These are phyloP conservation scores for Ceratocystis papillata DNA, from an alignment of 2,329 filamentous ascomycete species.

Conservation along the genomic window DNA sequence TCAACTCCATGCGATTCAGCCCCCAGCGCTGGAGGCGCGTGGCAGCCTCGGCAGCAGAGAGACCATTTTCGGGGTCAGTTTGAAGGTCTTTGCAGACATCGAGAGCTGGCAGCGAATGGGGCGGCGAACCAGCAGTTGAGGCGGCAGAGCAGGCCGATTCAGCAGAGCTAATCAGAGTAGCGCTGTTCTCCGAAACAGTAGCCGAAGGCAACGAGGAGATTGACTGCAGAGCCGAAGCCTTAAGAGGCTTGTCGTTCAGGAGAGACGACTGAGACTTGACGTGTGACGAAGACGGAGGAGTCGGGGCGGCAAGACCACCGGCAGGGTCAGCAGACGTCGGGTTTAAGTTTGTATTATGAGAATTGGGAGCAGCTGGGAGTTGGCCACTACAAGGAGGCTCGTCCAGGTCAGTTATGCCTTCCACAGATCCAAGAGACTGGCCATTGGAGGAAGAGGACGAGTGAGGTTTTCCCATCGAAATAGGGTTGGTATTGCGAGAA, in stretches of 20 bases:
- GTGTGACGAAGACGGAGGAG: constrained; percentile 8
- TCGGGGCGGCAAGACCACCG: background rate
- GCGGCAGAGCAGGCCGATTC: constrained; percentile 14
- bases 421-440: constrained; percentile 25
- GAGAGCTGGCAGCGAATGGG: constrained; percentile 28
- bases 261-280: background rate
- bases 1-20: constrained; percentile 59
- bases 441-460: constrained; percentile 26
- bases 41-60: constrained; percentile 51
- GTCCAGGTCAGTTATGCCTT: constrained; percentile 25
- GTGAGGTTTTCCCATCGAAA: constrained; percentile 26
- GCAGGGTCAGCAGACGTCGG: constrained; percentile 3
- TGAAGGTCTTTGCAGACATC: constrained; percentile 32
- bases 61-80: constrained; percentile 46
- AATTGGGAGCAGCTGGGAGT: constrained; percentile 17
- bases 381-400: constrained; percentile 26
- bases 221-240: constrained; percentile 10
- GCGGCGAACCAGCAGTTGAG: constrained; percentile 19
- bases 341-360: background rate
- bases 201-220: constrained; percentile 18
- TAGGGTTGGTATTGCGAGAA: constrained; percentile 19
- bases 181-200: constrained; percentile 17
- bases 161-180: constrained; percentile 20
- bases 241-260: constrained; percentile 6
- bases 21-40: constrained; percentile 56